phyloP scores from a whole-genome alignment of 257 asterid species.

The Solanum pimpinellifolium region DNA sequence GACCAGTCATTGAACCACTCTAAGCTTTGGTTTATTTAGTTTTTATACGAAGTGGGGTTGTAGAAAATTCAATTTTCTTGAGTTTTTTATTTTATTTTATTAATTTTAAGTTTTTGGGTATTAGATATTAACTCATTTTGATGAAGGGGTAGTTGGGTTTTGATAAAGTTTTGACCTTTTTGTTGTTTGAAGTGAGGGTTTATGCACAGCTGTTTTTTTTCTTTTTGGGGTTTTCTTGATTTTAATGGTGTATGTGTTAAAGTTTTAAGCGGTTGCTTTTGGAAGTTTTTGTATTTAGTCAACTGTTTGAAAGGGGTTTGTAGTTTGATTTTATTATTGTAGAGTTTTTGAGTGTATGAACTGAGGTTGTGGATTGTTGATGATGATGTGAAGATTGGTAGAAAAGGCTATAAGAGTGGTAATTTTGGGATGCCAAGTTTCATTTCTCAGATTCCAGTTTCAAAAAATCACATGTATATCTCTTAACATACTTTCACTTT shows the following conservation, averaged over 20 bases:
- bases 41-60: slow-evolving; percentile 7
- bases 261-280: slow-evolving; percentile 13
- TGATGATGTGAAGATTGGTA: slow-evolving; percentile 34
- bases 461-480: slow-evolving; percentile 50
- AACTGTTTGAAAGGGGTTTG: slow-evolving; percentile 5
- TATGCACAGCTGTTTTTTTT: background rate
- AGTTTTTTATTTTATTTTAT: background rate
- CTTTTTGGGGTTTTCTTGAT: slow-evolving; percentile 1
- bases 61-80: background rate
- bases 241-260: slow-evolving; percentile 4
- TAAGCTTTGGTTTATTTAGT: background rate
- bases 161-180: background rate
- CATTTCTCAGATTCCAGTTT: slow-evolving; percentile 44
- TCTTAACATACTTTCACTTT: background rate
- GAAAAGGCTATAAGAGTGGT: slow-evolving; percentile 27
- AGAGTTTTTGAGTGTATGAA: background rate
- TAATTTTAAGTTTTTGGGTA: slow-evolving; percentile 9
- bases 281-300: background rate
- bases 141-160: background rate
- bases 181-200: background rate
- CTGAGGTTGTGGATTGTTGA: slow-evolving; percentile 15
- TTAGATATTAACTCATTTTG: slow-evolving; percentile 2
- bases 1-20: background rate
- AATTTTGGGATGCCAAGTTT: slow-evolving; percentile 79
- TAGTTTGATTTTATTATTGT: background rate